phyloP scores from a whole-genome alignment of 2,329 filamentous ascomycete species.

The Alternaria ventricosa region DNA sequence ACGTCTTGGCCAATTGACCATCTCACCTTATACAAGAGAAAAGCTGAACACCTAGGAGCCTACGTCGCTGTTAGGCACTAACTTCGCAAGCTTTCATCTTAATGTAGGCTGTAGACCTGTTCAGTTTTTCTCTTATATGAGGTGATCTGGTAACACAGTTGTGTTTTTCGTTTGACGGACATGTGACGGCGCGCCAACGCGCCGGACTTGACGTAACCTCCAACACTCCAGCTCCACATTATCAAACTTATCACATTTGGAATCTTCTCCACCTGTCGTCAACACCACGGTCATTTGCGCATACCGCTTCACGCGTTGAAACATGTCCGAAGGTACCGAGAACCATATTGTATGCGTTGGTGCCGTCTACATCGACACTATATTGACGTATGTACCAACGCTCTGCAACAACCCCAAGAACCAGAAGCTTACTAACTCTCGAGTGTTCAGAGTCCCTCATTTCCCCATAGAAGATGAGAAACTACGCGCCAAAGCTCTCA shows the following conservation, averaged over 20 bases:
- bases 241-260: background rate
- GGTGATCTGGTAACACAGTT: background rate
- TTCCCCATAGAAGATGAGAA: constrained; percentile 77
- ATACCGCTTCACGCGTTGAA: background rate
- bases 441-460: constrained; percentile 62
- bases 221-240: constrained; percentile 6
- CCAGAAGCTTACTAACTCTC: background rate
- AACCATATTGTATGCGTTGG: constrained; percentile 68
- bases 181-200: constrained; percentile 3
- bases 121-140: too few relatives aligned
- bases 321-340: background rate
- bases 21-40: background rate
- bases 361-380: constrained; percentile 74
- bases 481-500: constrained; percentile 67
- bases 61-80: too few relatives aligned
- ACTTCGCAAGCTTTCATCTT: too few relatives aligned
- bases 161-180: background rate
- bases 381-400: constrained; percentile 39
- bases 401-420: background rate
- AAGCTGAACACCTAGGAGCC: too few relatives aligned
- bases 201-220: constrained; percentile 3
- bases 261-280: background rate
- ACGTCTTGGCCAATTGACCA: background rate
- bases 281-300: background rate
- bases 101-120: too few relatives aligned